Base-by-base conservation (phyloP, 768 basidiomycete genomes). In the Panaeolus cyanescens region DNA sequence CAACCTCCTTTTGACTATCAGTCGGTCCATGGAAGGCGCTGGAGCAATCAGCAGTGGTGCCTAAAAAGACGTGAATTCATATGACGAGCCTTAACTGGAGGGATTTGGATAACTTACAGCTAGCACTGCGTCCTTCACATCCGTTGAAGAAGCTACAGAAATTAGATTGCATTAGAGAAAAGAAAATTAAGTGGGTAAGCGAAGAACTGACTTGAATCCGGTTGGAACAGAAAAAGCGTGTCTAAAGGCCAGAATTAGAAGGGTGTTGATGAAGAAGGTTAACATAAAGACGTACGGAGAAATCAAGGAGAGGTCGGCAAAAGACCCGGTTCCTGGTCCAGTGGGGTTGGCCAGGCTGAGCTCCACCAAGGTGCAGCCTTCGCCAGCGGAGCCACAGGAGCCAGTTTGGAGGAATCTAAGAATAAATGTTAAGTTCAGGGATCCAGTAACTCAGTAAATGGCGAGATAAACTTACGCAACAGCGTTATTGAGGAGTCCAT, bases 201-300 rank as follows among this genome's bases (percentile, higher is more conserved):
- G n/a, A n/a, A n/a, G n/a, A n/a, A n/a, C n/a, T n/a, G n/a, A n/a
- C n/a, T n/a, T 25, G 45, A 53, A 53, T 53, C 45, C 45, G 10
- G 45, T 9, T 8, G 45, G 10, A 20, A 53, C 45, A 10, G 45
- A 53, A 20, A 53, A 53, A 25, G 9, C 28, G 45, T 53, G 45
- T 8, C 45, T 53, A n/a, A n/a, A n/a, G n/a, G n/a, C n/a, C n/a
- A n/a, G n/a, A n/a, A 28, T 17, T 10, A 9, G 5, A 42, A 56
- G 25, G 32, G 12, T 4, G 19, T 20, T 12, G 1, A 15, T 8
- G 19, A 8, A 20, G 5, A 50, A 56, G 30, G 10, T 32, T n/a
- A 5, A 5, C 56, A 83, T 79, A 79, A 80, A 30, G 10, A 42
- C 72, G 10, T 64, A 75, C 75, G 74, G 72, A 30, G 73, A 64